phyloP scores from a whole-genome alignment of 495 filamentous ascomycete genomes.

The Schizothecium vesticola region DNA sequence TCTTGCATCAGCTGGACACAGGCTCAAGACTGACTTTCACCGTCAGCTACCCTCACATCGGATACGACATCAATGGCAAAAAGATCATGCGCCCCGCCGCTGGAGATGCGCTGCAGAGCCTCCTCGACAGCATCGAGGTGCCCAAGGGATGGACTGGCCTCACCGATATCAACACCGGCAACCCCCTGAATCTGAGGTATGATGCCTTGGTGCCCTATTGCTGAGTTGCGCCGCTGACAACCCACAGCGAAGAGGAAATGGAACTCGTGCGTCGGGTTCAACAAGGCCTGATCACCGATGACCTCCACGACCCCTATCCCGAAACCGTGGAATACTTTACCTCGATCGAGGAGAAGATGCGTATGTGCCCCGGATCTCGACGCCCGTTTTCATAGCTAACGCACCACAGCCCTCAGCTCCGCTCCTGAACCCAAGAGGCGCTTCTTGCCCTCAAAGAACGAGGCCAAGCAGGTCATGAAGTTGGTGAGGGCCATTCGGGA shows the following conservation, averaged over 20 bases:
- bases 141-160: conserved; percentile 97
- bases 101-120: conserved; percentile 86
- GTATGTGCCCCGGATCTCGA: conserved; percentile 10
- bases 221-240: neutral
- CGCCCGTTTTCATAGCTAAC: conserved; percentile 4
- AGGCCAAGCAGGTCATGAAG: conserved; percentile 96
- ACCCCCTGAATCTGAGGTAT: conserved; percentile 67
- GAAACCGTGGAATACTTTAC: conserved; percentile 91
- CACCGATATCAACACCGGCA: conserved; percentile 87
- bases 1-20: neutral
- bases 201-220: neutral
- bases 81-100: conserved; percentile 94
- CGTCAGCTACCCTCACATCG: conserved; percentile 74
- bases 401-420: conserved; percentile 59
- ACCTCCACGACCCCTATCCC: conserved; percentile 88
- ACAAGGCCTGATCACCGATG: conserved; percentile 80
- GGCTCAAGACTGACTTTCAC: neutral
- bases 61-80: conserved; percentile 97
- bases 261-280: conserved; percentile 85
- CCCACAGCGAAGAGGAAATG: conserved; percentile 68
- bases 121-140: conserved; percentile 94
- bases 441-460: conserved; percentile 96
- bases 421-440: conserved; percentile 94
- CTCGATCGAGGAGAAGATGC: conserved; percentile 85
- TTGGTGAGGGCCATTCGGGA: conserved; percentile 92